Percentiles rank a stretch among this genome's conserved stretches.
Conservation (phyloP, 139 green algal species). For the Tetraselmis chui region DNA sequence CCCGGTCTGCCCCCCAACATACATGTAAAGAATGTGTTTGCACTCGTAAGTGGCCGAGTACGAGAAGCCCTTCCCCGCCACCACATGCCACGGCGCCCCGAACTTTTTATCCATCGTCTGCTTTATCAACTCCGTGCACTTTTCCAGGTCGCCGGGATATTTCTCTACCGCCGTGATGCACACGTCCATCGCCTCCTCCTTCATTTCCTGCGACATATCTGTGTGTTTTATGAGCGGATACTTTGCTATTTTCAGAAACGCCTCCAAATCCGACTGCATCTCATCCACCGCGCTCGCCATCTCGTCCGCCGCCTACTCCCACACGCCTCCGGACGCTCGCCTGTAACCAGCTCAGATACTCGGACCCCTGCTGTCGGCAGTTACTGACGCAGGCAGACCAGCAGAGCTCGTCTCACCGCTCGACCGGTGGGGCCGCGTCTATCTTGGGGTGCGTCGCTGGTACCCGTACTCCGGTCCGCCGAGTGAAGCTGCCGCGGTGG, state of each 20-base stretch:
- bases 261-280: slow-evolving; percentile 14
- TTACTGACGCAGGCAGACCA: no score
- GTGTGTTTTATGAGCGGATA: slow-evolving; percentile 77
- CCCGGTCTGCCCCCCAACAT: slow-evolving; percentile 64
- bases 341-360: no score
- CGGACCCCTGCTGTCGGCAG: no score
- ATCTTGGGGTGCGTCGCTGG: no score
- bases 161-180: slow-evolving; percentile 78
- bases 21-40: slow-evolving; percentile 82
- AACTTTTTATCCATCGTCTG: slow-evolving; percentile 93
- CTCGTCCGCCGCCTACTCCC: no score
- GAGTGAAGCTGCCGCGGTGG: no score
- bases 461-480: no score
- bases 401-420: no score
- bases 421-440: no score
- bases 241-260: slow-evolving; percentile 46
- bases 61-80: slow-evolving; percentile 73
- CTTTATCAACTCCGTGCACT: slow-evolving; percentile 84
- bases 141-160: slow-evolving; percentile 66
- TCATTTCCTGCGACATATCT: slow-evolving; percentile 78
- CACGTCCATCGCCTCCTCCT: slow-evolving; percentile 77
- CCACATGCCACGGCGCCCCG: slow-evolving; percentile 78
- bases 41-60: slow-evolving; percentile 85
- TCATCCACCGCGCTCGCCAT: not conserved
- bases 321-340: no score